Evolutionary conservation across 73 alveolate species (phyloP).

Genomic region (Paramecium sonneborni): DNA sequence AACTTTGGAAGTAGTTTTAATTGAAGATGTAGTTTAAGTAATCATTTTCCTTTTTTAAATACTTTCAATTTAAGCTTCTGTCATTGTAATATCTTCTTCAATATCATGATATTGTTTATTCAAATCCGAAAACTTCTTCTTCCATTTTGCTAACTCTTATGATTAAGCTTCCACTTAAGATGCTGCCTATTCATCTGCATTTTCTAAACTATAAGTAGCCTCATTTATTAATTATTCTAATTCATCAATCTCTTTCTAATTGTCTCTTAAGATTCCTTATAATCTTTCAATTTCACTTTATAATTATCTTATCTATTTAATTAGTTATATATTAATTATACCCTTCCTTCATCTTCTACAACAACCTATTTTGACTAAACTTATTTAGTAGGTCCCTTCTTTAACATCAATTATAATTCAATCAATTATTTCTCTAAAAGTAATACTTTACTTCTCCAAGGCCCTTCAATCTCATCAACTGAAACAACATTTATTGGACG

Average conservation of each 20-base stretch:
- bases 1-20: neutral
- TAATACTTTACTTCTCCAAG: slow-evolving; percentile 49
- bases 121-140: neutral
- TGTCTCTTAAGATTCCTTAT: neutral
- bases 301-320: neutral
- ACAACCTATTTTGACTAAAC: neutral
- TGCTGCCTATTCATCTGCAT: slow-evolving; percentile 7
- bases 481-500: neutral
- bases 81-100: slow-evolving; percentile 20
- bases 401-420: slow-evolving; percentile 25
- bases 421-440: neutral
- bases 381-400: neutral
- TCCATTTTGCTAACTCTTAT: slow-evolving; percentile 30
- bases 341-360: neutral
- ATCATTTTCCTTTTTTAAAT: neutral
- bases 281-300: neutral
- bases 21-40: neutral
- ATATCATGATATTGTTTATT: neutral
- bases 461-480: slow-evolving; percentile 51
- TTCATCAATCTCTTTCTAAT: neutral
- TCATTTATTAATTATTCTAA: neutral
- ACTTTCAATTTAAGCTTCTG: slow-evolving; percentile 29
- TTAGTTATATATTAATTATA: neutral
- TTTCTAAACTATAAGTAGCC: neutral
- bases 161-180: neutral